Percentiles rank a stretch among this genome's conserved stretches.
Evolutionary conservation across 2,329 filamentous ascomycete genomes (phyloP).

Genomic region (Lojkania enalia): DNA sequence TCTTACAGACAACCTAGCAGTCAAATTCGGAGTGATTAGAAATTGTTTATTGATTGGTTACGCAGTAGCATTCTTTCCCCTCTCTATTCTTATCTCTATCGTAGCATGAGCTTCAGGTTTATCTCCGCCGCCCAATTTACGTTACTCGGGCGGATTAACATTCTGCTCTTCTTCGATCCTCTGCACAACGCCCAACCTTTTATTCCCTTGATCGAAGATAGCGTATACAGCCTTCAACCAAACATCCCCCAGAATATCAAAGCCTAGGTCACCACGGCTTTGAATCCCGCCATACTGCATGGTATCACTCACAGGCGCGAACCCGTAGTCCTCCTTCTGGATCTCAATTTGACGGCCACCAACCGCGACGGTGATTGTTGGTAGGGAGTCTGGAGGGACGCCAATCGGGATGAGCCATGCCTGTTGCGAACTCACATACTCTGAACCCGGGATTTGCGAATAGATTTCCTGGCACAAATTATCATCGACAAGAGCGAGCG

Average conservation of each 20-base stretch:
- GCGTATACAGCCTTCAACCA: constrained; percentile 69
- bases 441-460: constrained; percentile 62
- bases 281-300: constrained; percentile 69
- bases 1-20: no score
- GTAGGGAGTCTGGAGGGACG: constrained; percentile 58
- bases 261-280: constrained; percentile 60
- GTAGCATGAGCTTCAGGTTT: no score
- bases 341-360: constrained; percentile 63
- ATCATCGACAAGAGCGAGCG: constrained; percentile 67
- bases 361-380: constrained; percentile 65
- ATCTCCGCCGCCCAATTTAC: no score
- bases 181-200: constrained; percentile 63
- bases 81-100: no score
- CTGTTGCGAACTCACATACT: constrained; percentile 56
- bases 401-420: constrained; percentile 66
- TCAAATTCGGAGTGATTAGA: no score
- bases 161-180: constrained; percentile 43
- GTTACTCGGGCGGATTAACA: no score
- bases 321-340: constrained; percentile 65
- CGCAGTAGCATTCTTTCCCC: no score
- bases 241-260: constrained; percentile 67
- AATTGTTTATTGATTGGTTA: no score
- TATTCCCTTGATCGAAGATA: constrained; percentile 65
- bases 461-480: constrained; percentile 65
- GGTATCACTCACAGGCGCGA: constrained; percentile 58